phyloP scores from a whole-genome alignment of 257 asterid species.

The Solanum lycopersicoides region DNA sequence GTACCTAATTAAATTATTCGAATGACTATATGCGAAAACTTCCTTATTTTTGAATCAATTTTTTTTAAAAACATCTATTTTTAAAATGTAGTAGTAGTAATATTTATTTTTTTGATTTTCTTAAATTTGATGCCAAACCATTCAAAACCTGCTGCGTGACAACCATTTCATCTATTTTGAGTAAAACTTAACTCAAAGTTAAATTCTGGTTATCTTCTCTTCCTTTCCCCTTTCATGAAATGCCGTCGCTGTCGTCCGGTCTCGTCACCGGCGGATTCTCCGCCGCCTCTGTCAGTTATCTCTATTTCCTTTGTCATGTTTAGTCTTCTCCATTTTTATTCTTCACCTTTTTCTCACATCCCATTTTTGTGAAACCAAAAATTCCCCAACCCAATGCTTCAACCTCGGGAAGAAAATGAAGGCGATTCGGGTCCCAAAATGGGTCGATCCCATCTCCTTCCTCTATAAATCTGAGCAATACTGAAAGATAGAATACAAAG shows the following conservation, averaged over 20 bases:
- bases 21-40: no score
- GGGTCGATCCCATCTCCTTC: neutral
- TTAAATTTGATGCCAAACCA: neutral
- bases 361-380: neutral
- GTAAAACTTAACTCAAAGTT: neutral
- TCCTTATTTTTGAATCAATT: no score
- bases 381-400: neutral
- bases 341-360: neutral
- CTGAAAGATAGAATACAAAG: neutral
- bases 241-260: neutral
- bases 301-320: neutral
- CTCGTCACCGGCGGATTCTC: neutral
- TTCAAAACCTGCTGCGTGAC: neutral
- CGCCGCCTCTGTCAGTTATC: neutral
- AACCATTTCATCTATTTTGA: neutral
- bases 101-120: no score
- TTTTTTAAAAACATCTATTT: no score
- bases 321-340: neutral
- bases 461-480: neutral
- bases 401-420: neutral
- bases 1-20: no score
- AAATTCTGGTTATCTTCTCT: neutral
- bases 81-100: no score
- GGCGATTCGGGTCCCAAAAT: neutral
- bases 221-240: neutral